Evolutionary conservation across 768 basidiomycete species (phyloP), one percentile per base, ranked within the genome.

Genomic region (Mycena leptocephala): DNA sequence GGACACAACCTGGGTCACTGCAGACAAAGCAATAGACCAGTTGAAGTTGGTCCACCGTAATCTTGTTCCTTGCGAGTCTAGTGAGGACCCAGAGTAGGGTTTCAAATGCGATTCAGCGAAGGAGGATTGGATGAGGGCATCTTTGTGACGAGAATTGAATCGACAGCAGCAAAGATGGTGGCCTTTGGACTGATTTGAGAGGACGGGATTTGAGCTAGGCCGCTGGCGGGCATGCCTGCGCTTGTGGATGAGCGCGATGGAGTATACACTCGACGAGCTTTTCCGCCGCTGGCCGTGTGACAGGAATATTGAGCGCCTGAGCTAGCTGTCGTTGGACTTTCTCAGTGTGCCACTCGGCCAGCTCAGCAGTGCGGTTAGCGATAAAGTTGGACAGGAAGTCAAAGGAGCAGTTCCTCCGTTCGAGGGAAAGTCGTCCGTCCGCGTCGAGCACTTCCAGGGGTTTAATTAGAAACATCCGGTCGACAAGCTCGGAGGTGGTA

Each of bases 231-330:
- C 65, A 55, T 51, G 11, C 20, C 55, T 56, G 35, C 55, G 39
- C 37, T 28, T 3, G 56, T 39, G 22, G 26, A 53, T 43, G 37
- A 75, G 48, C 14, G 58, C 66, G 65, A 48, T 70, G 61, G 18
- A 75, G 46, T 30, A 70, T 39, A 30, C 61, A 32, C 43, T 75
- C 74, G 68, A 75, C 59, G 30, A 70, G 33, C 59, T 63, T 70
- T 18, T 68, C 61, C 16, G 74, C 74, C 30, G 43, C 59, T 24
- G 59, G 13, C 13, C 74, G 59, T 37, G 74, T 75, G 30, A 16
- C 1, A 6, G 65, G 43, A 46, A 6, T n/a, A 28, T 63, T 51
- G 14, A 74, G 63, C 26, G 66, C 66, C 5, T 24, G 30, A 24
- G 46, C n/a, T 32, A 74, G 30, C 56, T 74, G 64, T 26, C 9